Base-by-base conservation (phyloP, 2,329 filamentous ascomycete genomes). In the Sporothrix pseudoabietina region DNA sequence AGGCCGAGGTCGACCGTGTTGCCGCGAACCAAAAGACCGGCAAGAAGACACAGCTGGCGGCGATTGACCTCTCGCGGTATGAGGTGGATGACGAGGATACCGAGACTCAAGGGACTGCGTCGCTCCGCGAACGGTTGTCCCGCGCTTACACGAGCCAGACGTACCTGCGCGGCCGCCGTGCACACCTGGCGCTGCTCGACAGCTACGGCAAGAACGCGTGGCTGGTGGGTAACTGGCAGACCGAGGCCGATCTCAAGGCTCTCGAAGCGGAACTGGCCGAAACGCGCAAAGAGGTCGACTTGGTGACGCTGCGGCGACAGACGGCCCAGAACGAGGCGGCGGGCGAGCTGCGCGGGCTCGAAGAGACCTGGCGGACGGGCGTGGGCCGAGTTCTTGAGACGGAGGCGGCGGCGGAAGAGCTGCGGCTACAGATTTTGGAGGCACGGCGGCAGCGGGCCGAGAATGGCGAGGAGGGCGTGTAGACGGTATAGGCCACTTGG, bases 141-240 rank as follows among this genome's bases (percentile, higher is more conserved):
- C 83, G 80, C 63, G 84, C 87, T 69, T 85, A 86, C 81, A 81
- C 86, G 0, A 82, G 84, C 68, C 84, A 82, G 57, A 79, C 84
- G n/a, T 88, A 89, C 81, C 84, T 90, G 14, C 76, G 80, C 14
- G 78, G 82, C n/a, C 86, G 88, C 3, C 80, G 83, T 49, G 78
- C 84, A 44, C 86, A 89, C 81, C 88, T 97, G 22, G 84, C 85
- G 0, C 86, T 97, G n/a, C 87, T 97, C 26, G 92, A 96, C 78
- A 86, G 86, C 69, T 91, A 91, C 81, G 96, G 95, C 77, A 93
- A 93, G 83, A 97, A 97, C 81, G 91, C 93, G 10, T 98, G 96
- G 95, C 85, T 99, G 72, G 87, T 97, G 9, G 89, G 89, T 79
- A 99, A 99, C 81, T 89, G 91, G 77, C 89, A 92, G 77, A 82